Conservation (phyloP, 2,329 filamentous ascomycete species). For the Phaeosphaeriaceae sp. region DNA sequence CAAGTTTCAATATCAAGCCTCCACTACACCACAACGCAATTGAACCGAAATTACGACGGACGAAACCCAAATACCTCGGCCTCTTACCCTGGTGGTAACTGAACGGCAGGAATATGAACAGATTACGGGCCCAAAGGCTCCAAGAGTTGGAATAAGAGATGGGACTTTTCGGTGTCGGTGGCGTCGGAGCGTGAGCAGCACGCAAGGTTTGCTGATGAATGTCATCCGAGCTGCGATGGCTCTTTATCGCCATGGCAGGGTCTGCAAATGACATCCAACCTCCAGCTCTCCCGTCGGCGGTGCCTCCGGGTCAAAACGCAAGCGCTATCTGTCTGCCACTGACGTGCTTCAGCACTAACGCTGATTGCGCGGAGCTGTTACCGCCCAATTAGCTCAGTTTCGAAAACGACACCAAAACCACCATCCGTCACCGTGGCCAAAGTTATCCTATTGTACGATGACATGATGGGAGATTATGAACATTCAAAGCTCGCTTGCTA, state of each 20-base stretch:
- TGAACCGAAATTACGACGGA: conserved; percentile 15
- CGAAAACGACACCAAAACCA: not conserved
- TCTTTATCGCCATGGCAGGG: conserved; percentile 13
- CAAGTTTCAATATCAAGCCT: conserved; percentile 6
- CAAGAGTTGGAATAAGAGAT: not conserved
- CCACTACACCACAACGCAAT: conserved; percentile 12
- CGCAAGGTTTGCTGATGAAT: conserved; percentile 4
- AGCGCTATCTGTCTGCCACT: conserved; percentile 8
- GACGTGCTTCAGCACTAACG: conserved; percentile 12
- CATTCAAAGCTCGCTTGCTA: not conserved
- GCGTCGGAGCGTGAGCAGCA: not conserved
- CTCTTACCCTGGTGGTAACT: not conserved
- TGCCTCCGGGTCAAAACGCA: conserved; percentile 25
- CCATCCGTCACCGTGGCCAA: not conserved
- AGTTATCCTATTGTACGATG: not conserved
- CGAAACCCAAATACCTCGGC: not conserved
- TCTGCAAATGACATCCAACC: conserved; percentile 1
- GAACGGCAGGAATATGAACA: not conserved
- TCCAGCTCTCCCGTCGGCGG: conserved; percentile 19
- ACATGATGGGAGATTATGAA: not conserved
- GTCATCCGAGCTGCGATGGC: conserved; percentile 4
- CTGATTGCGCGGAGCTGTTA: conserved; percentile 9
- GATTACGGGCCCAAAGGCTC: not conserved
- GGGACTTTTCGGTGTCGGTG: not conserved
- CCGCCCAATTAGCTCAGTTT: conserved; percentile 6